phyloP scores from a whole-genome alignment of 129 eudicot genomes.

The Flaveria ramosissima region DNA sequence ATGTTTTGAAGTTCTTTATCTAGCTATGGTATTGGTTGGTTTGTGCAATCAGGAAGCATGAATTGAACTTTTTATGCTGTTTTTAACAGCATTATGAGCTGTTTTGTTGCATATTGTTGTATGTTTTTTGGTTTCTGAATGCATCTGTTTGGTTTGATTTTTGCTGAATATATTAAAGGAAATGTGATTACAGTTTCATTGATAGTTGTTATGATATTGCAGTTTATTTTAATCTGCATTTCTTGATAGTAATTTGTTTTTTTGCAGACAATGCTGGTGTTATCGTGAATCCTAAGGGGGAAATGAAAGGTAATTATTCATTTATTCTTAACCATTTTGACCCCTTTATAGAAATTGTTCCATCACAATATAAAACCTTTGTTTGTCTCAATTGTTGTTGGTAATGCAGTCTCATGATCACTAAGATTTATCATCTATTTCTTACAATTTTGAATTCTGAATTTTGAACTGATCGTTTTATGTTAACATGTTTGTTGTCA shows the following conservation, averaged over 20 bases:
- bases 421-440: not conserved
- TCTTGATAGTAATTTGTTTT: not conserved
- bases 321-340: not conserved
- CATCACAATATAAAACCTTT: too few relatives aligned
- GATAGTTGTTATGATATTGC: not conserved
- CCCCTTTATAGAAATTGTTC: too few relatives aligned
- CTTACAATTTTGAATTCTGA: not conserved
- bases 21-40: too few relatives aligned
- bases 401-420: not conserved
- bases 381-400: too few relatives aligned
- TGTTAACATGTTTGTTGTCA: too few relatives aligned
- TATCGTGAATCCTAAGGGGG: conserved; percentile 58
- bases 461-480: not conserved
- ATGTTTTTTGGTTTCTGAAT: too few relatives aligned
- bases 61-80: too few relatives aligned
- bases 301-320: conserved; percentile 39
- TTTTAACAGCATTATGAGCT: too few relatives aligned
- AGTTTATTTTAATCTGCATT: not conserved
- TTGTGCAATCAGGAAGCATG: too few relatives aligned
- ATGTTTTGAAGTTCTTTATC: too few relatives aligned
- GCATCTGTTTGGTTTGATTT: not conserved
- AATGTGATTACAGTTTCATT: not conserved
- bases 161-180: not conserved
- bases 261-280: conserved; percentile 63
- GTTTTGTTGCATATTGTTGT: too few relatives aligned